phyloP scores from a whole-genome alignment of 495 filamentous ascomycete genomes.

The Podospora bellae-mahoneyi region DNA sequence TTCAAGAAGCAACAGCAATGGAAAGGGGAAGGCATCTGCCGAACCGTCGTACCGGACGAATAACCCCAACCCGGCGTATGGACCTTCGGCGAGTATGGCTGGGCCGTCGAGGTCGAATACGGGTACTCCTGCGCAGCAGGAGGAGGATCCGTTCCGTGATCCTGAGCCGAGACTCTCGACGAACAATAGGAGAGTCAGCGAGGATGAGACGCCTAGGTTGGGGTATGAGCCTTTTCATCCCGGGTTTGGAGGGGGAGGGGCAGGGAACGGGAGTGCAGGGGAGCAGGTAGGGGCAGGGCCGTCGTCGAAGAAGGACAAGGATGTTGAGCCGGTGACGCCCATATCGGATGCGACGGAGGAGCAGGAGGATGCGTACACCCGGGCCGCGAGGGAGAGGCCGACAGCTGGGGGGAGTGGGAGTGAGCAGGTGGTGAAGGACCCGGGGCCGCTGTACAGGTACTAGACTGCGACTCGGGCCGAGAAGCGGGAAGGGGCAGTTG shows the following conservation, averaged over 20 bases:
- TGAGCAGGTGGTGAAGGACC: constrained; percentile 20
- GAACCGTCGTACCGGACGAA: constrained; percentile 20
- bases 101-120: constrained; percentile 38
- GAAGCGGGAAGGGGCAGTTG: background rate
- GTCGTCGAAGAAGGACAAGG: background rate
- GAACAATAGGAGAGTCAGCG: constrained; percentile 22
- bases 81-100: constrained; percentile 18
- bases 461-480: constrained; percentile 14
- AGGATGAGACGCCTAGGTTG: constrained; percentile 25
- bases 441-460: constrained; percentile 40
- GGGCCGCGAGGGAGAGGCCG: constrained; percentile 14
- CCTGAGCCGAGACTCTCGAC: constrained; percentile 33
- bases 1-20: constrained; percentile 23
- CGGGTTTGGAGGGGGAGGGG: constrained; percentile 36
- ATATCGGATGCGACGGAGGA: constrained; percentile 24
- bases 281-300: constrained; percentile 11
- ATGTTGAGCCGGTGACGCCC: constrained; percentile 25
- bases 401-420: background rate
- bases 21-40: constrained; percentile 43
- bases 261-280: background rate
- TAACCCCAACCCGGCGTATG: constrained; percentile 6
- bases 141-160: constrained; percentile 49
- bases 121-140: constrained; percentile 31
- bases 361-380: constrained; percentile 21
- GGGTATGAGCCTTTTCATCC: constrained; percentile 53